Evolutionary conservation across 1,284 basidiomycete species (phyloP).

Genomic region (Hemileia vastatrix): DNA sequence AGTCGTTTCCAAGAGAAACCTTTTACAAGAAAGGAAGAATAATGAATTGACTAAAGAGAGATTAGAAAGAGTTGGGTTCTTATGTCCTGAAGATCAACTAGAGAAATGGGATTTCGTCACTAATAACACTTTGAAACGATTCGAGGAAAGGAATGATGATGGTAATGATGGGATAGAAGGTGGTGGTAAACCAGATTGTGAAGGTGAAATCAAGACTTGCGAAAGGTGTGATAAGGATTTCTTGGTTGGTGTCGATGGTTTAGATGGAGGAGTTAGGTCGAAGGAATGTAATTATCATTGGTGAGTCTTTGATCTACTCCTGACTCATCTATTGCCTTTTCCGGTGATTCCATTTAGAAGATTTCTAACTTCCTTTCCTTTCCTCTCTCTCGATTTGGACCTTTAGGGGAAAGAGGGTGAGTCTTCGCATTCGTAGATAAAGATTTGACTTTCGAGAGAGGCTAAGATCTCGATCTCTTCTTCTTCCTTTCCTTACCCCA

Average conservation of each 20-base stretch:
- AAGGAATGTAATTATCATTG: slow-evolving; percentile 37
- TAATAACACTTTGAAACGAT: not conserved
- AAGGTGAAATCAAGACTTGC: slow-evolving; percentile 33
- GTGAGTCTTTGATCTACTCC: not conserved
- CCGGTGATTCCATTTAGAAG: not conserved
- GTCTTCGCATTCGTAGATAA: too few relatives aligned
- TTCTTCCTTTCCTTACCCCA: not conserved
- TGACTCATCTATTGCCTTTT: not conserved
- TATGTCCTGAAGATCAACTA: slow-evolving; percentile 31
- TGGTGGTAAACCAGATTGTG: slow-evolving; percentile 25
- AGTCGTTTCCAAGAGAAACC: too few relatives aligned
- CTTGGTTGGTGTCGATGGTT: slow-evolving; percentile 30
- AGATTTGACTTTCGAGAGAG: too few relatives aligned
- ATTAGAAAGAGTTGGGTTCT: slow-evolving; percentile 28
- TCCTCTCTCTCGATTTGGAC: too few relatives aligned
- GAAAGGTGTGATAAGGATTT: slow-evolving; percentile 34
- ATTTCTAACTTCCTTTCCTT: not conserved
- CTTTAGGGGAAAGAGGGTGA: too few relatives aligned
- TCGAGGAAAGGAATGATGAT: too few relatives aligned
- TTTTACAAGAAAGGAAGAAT: too few relatives aligned
- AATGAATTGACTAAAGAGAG: too few relatives aligned
- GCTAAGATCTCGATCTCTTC: not conserved
- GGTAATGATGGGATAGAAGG: slow-evolving; percentile 25
- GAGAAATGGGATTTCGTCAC: slow-evolving; percentile 31
- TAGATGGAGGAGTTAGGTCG: slow-evolving; percentile 20